Evolutionary conservation across 768 basidiomycete species (phyloP).

Genomic region (Kwoniella europaea): DNA sequence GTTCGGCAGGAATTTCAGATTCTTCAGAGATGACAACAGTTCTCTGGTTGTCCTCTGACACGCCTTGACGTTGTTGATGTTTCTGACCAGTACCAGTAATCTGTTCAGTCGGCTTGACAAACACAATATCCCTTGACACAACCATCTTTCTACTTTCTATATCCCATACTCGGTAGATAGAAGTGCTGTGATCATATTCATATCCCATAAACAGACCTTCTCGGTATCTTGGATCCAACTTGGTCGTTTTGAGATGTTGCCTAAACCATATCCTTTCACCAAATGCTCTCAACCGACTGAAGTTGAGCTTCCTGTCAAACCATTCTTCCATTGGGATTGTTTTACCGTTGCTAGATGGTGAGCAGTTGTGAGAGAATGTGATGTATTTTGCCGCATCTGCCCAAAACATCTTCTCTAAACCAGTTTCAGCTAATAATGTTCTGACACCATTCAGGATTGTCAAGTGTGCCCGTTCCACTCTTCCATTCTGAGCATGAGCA

Average conservation of each 20-base stretch:
- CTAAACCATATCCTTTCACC: background rate
- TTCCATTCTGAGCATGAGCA: conserved; percentile 33
- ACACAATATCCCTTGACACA: conserved; percentile 2
- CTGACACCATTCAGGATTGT: conserved; percentile 30
- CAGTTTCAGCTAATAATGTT: conserved; percentile 14
- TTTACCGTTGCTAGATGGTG: background rate
- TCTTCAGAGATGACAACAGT: too few relatives aligned
- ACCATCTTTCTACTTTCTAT: conserved; percentile 4
- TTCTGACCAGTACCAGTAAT: too few relatives aligned
- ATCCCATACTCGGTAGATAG: background rate
- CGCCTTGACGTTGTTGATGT: too few relatives aligned
- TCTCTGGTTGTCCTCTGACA: too few relatives aligned
- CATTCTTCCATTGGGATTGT: conserved; percentile 1
- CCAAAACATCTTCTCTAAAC: conserved; percentile 13
- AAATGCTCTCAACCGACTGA: conserved; percentile 5
- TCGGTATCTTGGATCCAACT: conserved; percentile 5
- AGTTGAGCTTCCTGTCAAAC: conserved; percentile 13
- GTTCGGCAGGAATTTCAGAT: too few relatives aligned
- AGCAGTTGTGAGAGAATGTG: conserved; percentile 26
- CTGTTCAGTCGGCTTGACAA: background rate
- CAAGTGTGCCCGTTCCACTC: conserved; percentile 34
- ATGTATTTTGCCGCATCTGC: conserved; percentile 24
- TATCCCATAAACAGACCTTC: conserved; percentile 7
- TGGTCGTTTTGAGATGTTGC: conserved; percentile 1
- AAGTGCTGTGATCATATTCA: background rate